Base-by-base conservation (phyloP, 2,329 filamentous ascomycete genomes). In the Calonectria leucothoes region DNA sequence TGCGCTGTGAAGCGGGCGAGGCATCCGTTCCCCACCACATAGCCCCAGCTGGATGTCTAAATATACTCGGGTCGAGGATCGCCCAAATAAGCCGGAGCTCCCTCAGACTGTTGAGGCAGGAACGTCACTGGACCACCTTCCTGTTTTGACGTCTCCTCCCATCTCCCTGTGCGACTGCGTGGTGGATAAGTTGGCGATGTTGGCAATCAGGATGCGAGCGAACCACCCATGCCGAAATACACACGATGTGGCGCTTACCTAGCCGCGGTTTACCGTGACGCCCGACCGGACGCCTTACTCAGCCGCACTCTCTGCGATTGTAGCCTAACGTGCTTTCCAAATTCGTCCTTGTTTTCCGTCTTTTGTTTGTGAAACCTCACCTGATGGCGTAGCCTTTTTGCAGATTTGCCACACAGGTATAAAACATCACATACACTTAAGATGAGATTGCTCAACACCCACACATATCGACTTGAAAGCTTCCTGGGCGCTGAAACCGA, bases 401-500 rank as follows among this genome's bases (percentile, higher is more conserved):
- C 17, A 14, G 14, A 52, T 15, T 14, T 52, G 14, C 7, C 49
- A 14, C 25, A 11, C 45, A 23, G n/a, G 20, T 23, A 11, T 23
- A 29, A 17, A 27, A 23, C 25, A 29, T 12, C 49, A 15, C 7
- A n/a, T 33, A 25, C 29, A 37, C 17, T 25, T 10, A 64, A 39
- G 25, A 81, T 82, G 80, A 74, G 79, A 25, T 66, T 81, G 7
- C 66, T 82, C 51, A 77, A 81, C 33, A 73, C 74, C 2, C 59
- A 66, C 4, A 77, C 78, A 0, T 14, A 77, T 20, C 48, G 66
- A 14, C 69, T 82, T 5, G 69, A 78, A 35, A 72, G 74, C 6
- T 76, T 81, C 15, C n/a, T 51, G 6, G 74, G 76, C 11, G 48
- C 52, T 20, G 29, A 67, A 6, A n/a, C 61, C 5, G 29, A 69